Base-by-base conservation (phyloP, 345 rosid genomes). In the Acer campestre region DNA sequence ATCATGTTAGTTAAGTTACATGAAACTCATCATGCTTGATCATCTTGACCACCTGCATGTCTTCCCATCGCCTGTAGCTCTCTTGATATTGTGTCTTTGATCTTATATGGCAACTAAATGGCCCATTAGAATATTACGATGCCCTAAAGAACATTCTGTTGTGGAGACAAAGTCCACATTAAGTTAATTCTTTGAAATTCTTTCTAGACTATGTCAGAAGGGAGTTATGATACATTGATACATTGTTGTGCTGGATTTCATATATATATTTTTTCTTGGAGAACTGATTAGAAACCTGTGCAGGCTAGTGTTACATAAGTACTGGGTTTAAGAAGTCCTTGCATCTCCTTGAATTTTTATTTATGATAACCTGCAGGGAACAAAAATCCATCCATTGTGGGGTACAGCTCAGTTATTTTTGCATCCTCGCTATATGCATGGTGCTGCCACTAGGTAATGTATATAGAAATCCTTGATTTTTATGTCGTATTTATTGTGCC, bases 371-470 rank as follows among this genome's bases (percentile, higher is more conserved):
- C n/a, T 79, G 73, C 87, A 95, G 98, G 98, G 91, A 79, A 86
- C 84, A 75, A 89, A 90, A 68, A 92, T 92, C 40, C 81, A 71
- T 48, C 98, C 95, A 6, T 77, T 93, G 81, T 93, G 99, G 98
- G 99, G 98, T 74, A 96, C 99, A 65, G 94, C 99, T 82, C 98
- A 96, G 81, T 87, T 94, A 78, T 96, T 94, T 82, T 53, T 90
- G 82, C 99, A 96, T 89, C 98, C 98, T 61, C 93, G 98, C 74
- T 96, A 86, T 78, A 94, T 96, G 99, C 99, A 96, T 76, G 99
- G 99, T 78, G 98, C 72, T 85, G 99, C 99, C 58, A 96, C 99
- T 1, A 96, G 97, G 97, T 92, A 83, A 53, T 38, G 7, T 29
- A 48, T 8, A 12, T 35, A 31, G n/a, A 11, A 18, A 67, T 35